A percentile compares a stretch with the other conserved stretches of the same genome.
phyloP scores from a whole-genome alignment of 495 filamentous ascomycete species.

The Mytilinidion resinicola region DNA sequence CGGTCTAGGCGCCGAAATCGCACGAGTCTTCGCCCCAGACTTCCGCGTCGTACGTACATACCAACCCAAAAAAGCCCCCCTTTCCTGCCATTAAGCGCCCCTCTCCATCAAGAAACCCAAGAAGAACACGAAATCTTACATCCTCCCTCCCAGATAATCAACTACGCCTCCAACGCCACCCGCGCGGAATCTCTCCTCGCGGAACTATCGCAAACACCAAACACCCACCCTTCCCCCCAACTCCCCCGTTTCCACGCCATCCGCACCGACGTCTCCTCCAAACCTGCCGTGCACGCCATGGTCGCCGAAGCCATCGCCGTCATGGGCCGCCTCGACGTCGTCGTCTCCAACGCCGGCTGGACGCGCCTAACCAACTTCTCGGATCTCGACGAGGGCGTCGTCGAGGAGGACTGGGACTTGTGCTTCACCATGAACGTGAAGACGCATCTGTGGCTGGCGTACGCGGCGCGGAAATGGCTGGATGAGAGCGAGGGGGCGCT shows the following conservation, averaged over 20 bases:
- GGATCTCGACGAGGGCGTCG: constrained; percentile 49
- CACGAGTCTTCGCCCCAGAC: constrained; percentile 43
- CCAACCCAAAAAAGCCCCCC: not conserved
- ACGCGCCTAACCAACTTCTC: constrained; percentile 45
- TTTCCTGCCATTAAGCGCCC: not conserved
- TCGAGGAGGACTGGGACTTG: constrained; percentile 52
- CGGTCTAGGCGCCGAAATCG: constrained; percentile 51
- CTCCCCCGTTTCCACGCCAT: constrained; percentile 38
- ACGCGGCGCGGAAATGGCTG: constrained; percentile 43
- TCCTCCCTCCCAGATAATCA: constrained; percentile 39
- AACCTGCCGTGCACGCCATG: constrained; percentile 40
- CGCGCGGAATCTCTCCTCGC: constrained; percentile 42
- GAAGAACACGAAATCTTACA: not conserved
- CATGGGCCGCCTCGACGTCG: constrained; percentile 48
- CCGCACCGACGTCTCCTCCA: constrained; percentile 46
- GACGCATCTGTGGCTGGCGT: constrained; percentile 50
- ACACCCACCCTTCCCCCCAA: constrained; percentile 12
- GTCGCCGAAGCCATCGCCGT: constrained; percentile 38
- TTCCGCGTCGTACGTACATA: constrained; percentile 38
- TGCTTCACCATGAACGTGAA: constrained; percentile 56
- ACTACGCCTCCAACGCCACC: constrained; percentile 44
- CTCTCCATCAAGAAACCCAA: not conserved
- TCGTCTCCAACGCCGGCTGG: constrained; percentile 55
- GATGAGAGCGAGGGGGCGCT: constrained; percentile 48
- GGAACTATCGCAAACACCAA: constrained; percentile 37